These are phyloP conservation scores for Crithidia expoeki DNA, from an alignment of 208 protist species.

Conservation along the genomic window DNA sequence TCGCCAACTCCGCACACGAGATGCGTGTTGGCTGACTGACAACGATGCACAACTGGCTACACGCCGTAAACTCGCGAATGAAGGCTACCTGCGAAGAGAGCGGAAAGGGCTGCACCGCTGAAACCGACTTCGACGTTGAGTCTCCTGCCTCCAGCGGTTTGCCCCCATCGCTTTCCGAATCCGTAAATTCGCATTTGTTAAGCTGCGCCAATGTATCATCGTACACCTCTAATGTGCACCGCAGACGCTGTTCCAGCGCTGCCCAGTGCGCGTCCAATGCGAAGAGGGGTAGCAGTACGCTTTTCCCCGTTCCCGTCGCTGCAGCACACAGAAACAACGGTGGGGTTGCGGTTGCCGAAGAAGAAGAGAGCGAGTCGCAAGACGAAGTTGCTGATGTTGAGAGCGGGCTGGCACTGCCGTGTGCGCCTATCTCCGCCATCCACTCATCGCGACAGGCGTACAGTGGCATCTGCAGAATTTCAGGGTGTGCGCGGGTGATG, in stretches of 20 bases:
- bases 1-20: conserved; percentile 67
- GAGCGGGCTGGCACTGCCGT: conserved; percentile 29
- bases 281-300: conserved; percentile 68
- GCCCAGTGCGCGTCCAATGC: conserved; percentile 76
- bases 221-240: conserved; percentile 29
- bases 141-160: no score
- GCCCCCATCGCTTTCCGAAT: no score
- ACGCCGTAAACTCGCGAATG: conserved; percentile 38
- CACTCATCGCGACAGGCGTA: conserved; percentile 40
- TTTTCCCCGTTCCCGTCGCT: conserved; percentile 76
- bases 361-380: neutral
- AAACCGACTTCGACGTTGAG: no score
- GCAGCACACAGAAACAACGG: conserved; percentile 63
- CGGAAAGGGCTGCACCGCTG: conserved; percentile 9
- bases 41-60: conserved; percentile 71
- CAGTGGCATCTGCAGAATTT: conserved; percentile 36
- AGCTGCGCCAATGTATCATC: conserved; percentile 6
- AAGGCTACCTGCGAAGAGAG: conserved; percentile 37
- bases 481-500: conserved; percentile 22
- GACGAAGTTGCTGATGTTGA: neutral
- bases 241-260: conserved; percentile 34
- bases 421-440: conserved; percentile 20
- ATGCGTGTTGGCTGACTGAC: conserved; percentile 84
- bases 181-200: no score
- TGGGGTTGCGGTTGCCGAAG: neutral